phyloP scores from a whole-genome alignment of 164 flowering plant genomes.

The Houttuynia cordata region DNA sequence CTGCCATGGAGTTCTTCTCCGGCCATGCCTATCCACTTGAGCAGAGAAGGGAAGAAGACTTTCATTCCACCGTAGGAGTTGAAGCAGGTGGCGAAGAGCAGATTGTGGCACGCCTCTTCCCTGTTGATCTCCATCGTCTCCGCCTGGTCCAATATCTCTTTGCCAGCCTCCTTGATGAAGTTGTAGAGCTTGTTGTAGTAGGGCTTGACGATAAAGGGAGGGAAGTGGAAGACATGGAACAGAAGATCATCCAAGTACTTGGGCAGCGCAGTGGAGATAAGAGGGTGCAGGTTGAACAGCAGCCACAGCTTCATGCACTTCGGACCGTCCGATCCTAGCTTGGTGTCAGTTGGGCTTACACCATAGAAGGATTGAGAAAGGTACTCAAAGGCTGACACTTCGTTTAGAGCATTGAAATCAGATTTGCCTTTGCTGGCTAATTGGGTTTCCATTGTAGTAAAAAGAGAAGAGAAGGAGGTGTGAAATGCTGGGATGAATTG shows the following conservation, averaged over 20 bases:
- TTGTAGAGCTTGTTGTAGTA: slow-evolving; percentile 45
- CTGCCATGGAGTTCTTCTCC: slow-evolving; percentile 36
- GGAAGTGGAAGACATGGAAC: slow-evolving; percentile 60
- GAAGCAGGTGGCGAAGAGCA: slow-evolving; percentile 62
- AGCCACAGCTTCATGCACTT: slow-evolving; percentile 51
- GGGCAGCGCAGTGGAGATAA: slow-evolving; percentile 21
- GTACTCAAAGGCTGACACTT: slow-evolving; percentile 35
- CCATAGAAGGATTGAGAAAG: slow-evolving; percentile 36
- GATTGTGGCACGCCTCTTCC: slow-evolving; percentile 58
- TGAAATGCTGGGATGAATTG: too few species aligned
- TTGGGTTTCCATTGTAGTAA: too few species aligned
- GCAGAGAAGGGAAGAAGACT: slow-evolving; percentile 34
- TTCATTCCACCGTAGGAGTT: slow-evolving; percentile 81
- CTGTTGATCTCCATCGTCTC: slow-evolving; percentile 34
- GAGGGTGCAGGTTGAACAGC: slow-evolving; percentile 53
- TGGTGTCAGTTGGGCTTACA: slow-evolving; percentile 47
- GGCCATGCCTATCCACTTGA: slow-evolving; percentile 27
- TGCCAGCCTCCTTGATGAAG: slow-evolving; percentile 38
- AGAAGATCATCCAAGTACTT: slow-evolving; percentile 70
- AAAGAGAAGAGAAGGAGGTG: too few species aligned
- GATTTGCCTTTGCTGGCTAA: slow-evolving; percentile 13
- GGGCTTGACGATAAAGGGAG: slow-evolving; percentile 35
- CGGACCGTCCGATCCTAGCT: slow-evolving; percentile 30
- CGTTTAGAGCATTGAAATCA: slow-evolving; percentile 22
- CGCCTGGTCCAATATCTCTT: slow-evolving; percentile 12